These are phyloP conservation scores for Platanus orientalis DNA, from an alignment of 164 flowering plant species.

Conservation along the genomic window DNA sequence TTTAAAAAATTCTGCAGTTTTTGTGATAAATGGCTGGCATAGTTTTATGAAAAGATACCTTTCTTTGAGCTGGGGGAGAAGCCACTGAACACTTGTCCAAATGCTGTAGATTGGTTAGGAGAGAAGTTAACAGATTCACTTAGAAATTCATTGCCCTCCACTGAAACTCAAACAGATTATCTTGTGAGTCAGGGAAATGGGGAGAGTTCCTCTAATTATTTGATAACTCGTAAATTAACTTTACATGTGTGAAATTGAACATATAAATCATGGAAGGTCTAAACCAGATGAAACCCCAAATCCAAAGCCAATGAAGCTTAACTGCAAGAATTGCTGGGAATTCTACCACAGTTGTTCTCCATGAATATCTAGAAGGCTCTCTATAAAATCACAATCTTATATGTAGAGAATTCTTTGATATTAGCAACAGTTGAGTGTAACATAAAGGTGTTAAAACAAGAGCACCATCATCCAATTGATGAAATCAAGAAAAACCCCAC, in stretches of 20 bases:
- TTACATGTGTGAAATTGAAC: background rate
- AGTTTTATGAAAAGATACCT: conserved; percentile 34
- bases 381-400: background rate
- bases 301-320: background rate
- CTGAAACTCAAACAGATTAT: conserved; percentile 43
- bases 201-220: too few species aligned
- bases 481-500: background rate
- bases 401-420: background rate
- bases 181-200: too few species aligned
- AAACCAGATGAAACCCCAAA: background rate
- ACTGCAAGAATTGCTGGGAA: background rate
- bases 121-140: conserved; percentile 47
- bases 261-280: background rate
- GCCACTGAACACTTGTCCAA: conserved; percentile 48
- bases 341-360: background rate
- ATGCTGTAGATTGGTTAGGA: conserved; percentile 43
- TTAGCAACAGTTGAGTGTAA: background rate
- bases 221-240: too few species aligned
- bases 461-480: background rate
- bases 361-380: background rate
- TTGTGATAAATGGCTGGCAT: background rate
- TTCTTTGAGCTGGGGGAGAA: conserved; percentile 46
- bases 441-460: background rate
- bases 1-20: background rate
- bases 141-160: conserved; percentile 61